These are phyloP conservation scores for Tanozyma kutaoensis DNA, from an alignment of 805 yeast genomes.

Conservation along the genomic window DNA sequence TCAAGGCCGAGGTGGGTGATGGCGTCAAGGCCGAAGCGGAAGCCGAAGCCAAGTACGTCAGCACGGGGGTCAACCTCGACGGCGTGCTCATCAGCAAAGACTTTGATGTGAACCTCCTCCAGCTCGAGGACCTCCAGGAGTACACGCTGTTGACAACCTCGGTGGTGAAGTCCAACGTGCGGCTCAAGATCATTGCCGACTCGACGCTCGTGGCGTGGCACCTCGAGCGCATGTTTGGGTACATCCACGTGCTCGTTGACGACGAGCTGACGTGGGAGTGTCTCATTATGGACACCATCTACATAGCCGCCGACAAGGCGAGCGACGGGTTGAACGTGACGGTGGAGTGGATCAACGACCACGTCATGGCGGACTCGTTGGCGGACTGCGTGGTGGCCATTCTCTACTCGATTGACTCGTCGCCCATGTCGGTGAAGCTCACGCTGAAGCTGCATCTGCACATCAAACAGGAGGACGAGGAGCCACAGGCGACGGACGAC, in stretches of 20 bases:
- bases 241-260: slow-evolving; percentile 49
- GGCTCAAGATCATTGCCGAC: slow-evolving; percentile 66
- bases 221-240: slow-evolving; percentile 90
- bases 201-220: slow-evolving; percentile 79
- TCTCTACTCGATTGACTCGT: slow-evolving; percentile 79
- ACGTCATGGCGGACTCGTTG: slow-evolving; percentile 71
- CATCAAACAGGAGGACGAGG: slow-evolving; percentile 11
- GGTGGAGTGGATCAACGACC: slow-evolving; percentile 84
- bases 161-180: slow-evolving; percentile 69
- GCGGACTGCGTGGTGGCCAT: slow-evolving; percentile 93
- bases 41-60: slow-evolving; percentile 4
- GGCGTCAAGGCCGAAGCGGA: slow-evolving; percentile 2
- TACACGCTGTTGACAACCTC: slow-evolving; percentile 81
- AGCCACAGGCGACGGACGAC: slow-evolving; percentile 4
- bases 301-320: slow-evolving; percentile 25
- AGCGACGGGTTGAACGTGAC: slow-evolving; percentile 31
- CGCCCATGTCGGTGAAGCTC: slow-evolving; percentile 88
- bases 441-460: slow-evolving; percentile 51
- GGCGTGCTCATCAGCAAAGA: slow-evolving; percentile 89
- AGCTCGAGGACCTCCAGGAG: slow-evolving; percentile 79
- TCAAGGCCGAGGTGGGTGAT: neutral
- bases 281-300: slow-evolving; percentile 32
- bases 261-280: slow-evolving; percentile 32
- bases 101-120: slow-evolving; percentile 73
- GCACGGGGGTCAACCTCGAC: slow-evolving; percentile 31